Evolutionary conservation across 108 stramenopile genomes (phyloP), one percentile per base, ranked within the genome.

Genomic region (Nannochloropsis salina): DNA sequence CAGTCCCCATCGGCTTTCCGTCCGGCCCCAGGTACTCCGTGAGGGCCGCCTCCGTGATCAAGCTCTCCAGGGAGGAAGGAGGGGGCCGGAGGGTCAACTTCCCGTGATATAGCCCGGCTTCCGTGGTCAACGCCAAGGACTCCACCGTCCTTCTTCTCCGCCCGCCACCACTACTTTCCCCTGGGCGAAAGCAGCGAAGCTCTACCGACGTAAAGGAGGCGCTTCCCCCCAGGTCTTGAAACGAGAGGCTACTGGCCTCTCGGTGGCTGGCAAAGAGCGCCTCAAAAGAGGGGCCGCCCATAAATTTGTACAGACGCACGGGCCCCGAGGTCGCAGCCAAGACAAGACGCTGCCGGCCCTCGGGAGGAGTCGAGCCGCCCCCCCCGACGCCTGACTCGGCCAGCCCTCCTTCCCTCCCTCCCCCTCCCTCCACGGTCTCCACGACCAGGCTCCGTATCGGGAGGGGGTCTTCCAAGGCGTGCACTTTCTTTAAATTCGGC

Each of bases 81-180:
- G 15, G 47, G 12, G 47, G 47, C 10, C 12, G 45, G 41, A 84
- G 41, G 41, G 87, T 80, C 9, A 88, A 9, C 6, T 45, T 74
- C 4, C 87, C 87, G 45, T 88, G 87, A 84, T 85, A 88, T 21
- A 88, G 44, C 43, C 87, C 87, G 47, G 44, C 84, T 45, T 80
- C 80, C 1, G 83, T 84, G 43, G 84, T 41, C 11, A 88, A 44
- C 22, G 87, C 87, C 40, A 88, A 88, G 42, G 87, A 45, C 80
- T 84, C 51, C 84, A 61, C 74, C 45, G 42, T 9, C 80, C 80
- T 80, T 80, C 42, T 85, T 42, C 43, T 41, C 47, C 15, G 10
- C 47, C 47, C 47, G 10, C 12, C 47, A 10, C 47, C 47, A 15
- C 12, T 15, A 1, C 1, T 15, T 51, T 15, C 47, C 47, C 47